Percentiles rank a stretch among this genome's conserved stretches.
phyloP scores from a whole-genome alignment of 345 rosid genomes.

The Euclidium syriacum region DNA sequence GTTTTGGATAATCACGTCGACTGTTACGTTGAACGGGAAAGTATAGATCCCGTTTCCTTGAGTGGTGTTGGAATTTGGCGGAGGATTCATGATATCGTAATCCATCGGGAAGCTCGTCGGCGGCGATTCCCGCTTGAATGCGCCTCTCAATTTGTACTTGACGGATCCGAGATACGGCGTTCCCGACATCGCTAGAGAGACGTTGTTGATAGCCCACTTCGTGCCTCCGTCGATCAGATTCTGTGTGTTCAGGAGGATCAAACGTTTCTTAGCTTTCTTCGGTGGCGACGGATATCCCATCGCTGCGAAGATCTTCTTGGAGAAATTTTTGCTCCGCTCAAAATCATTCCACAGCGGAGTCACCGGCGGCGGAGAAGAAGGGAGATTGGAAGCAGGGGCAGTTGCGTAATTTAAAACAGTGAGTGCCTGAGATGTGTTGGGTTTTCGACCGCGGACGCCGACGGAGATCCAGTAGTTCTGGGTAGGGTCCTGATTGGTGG shows the following conservation, averaged over 20 bases:
- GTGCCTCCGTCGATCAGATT: conserved; percentile 43
- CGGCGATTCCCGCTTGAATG: conserved; percentile 38
- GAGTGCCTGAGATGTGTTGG: conserved; percentile 53
- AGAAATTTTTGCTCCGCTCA: conserved; percentile 42
- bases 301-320: conserved; percentile 33
- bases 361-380: conserved; percentile 45
- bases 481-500: conserved; percentile 45
- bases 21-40: conserved; percentile 36
- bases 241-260: conserved; percentile 72
- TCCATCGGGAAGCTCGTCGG: conserved; percentile 36
- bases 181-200: conserved; percentile 48
- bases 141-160: conserved; percentile 36
- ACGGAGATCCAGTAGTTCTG: conserved; percentile 53
- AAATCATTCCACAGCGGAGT: conserved; percentile 68
- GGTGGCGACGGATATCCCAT: conserved; percentile 51
- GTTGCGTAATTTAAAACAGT: conserved; percentile 50
- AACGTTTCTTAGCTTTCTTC: conserved; percentile 18
- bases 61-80: conserved; percentile 44
- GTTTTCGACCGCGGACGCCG: conserved; percentile 57
- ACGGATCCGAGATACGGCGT: conserved; percentile 85
- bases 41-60: conserved; percentile 49
- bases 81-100: conserved; percentile 50
- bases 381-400: conserved; percentile 35
- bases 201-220: conserved; percentile 75
- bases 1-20: conserved; percentile 81